Base-by-base conservation (phyloP, 1,284 basidiomycete genomes). In the Porogramme epimiltina region DNA sequence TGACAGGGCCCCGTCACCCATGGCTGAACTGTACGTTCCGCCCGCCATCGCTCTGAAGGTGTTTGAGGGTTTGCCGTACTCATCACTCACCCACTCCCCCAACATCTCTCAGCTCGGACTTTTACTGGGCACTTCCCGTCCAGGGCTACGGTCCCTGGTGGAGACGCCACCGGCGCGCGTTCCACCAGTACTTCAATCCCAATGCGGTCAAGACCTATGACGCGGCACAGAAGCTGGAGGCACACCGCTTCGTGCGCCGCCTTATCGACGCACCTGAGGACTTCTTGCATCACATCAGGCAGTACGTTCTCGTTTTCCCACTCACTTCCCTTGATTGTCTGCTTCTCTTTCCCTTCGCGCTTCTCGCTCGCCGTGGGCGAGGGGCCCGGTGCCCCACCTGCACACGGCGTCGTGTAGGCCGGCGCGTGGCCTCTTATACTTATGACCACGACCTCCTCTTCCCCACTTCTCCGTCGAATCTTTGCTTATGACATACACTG, bases 151-250 rank as follows among this genome's bases (percentile, higher is more conserved):
- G 45, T 11, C 41, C 36, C 16, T 47, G 50, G 47, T 52, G 50
- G 47, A n/a, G 47, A 20, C 47, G 45, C 5, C 41, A 53, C 23
- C 20, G 45, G 23, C 47, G 55, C 6, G 31, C 25, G 26, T 46
- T 56, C 43, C 49, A 52, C 44, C 44, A 47, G 20, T 51, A 47
- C 37, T 57, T 53, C 49, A 48, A 57, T 15, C 37, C 31, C 2
- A 39, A 15, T 8, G 46, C 47, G 1, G 33, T 50, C 2, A 1
- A 13, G 18, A 13, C 34, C 13, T 52, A 48, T 20, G 41, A 25
- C 8, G 25, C 33, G 1, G 28, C 25, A 16, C 51, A 54, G 36
- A 26, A 24, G 13, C 22, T 40, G 16, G 42, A 54, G 41, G 49
- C 42, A 2, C 40, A 42, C 36, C 40, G 36, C 10, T 44, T 57